These are phyloP conservation scores for Dactylonectria macrodidyma DNA, from an alignment of 2,329 filamentous ascomycete species.

Conservation along the genomic window DNA sequence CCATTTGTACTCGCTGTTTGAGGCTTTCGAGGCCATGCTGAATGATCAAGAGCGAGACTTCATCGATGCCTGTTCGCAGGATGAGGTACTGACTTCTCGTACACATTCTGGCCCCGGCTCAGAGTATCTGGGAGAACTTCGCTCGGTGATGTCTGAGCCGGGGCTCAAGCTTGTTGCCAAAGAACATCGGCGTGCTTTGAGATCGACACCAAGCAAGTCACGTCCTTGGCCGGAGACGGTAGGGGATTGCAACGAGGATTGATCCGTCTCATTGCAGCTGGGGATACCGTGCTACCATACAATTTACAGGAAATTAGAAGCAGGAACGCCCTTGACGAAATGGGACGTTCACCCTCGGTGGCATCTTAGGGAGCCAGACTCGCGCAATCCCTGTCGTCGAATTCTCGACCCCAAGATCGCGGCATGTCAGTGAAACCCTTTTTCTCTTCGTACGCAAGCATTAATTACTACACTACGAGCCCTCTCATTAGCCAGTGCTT, in stretches of 20 bases:
- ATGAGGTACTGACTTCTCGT: constrained; percentile 20
- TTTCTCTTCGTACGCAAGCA: too few species aligned
- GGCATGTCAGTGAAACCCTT: too few species aligned
- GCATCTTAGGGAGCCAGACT: constrained; percentile 4
- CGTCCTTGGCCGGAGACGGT: neutral
- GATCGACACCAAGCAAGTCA: neutral
- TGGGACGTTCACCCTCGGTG: constrained; percentile 9
- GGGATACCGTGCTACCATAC: neutral
- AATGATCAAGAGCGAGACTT: constrained; percentile 24
- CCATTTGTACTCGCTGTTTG: constrained; percentile 18
- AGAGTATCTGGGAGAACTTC: neutral
- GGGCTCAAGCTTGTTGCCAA: neutral
- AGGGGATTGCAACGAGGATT: neutral
- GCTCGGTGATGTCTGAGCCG: neutral
- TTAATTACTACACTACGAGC: too few species aligned
- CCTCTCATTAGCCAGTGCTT: too few species aligned
- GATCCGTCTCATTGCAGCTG: neutral
- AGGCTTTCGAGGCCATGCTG: constrained; percentile 26
- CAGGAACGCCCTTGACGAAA: neutral
- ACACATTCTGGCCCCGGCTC: constrained; percentile 14
- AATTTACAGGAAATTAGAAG: neutral
- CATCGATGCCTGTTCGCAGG: constrained; percentile 13
- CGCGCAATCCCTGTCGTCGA: too few species aligned
- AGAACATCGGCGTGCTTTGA: neutral
- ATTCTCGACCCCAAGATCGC: too few species aligned